phyloP scores from a whole-genome alignment of 2,329 filamentous ascomycete genomes.

The Ambrosiella xylebori region DNA sequence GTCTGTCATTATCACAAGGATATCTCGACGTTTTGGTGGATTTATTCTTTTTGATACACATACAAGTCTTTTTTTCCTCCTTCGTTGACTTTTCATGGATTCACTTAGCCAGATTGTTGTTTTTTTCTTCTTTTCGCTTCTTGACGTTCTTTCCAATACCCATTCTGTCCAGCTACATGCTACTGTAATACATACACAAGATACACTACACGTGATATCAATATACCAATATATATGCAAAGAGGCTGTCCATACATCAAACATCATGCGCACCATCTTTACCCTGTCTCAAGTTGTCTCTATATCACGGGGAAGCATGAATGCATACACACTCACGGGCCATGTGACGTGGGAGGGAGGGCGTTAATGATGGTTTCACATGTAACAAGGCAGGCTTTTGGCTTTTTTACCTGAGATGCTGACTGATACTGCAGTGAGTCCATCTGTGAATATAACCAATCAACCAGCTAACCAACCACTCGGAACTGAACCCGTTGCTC shows the following conservation, averaged over 20 bases:
- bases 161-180: neutral
- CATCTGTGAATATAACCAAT: too few relatives aligned
- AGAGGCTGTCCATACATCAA: neutral
- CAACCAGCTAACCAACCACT: too few relatives aligned
- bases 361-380: neutral
- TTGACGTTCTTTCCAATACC: slow-evolving; percentile 5
- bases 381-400: neutral
- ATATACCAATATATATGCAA: neutral
- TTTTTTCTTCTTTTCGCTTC: slow-evolving; percentile 5
- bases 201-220: too few relatives aligned
- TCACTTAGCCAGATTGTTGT: slow-evolving; percentile 4
- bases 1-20: too few relatives aligned
- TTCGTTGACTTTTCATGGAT: slow-evolving; percentile 5
- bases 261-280: neutral
- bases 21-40: neutral
- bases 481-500: too few relatives aligned
- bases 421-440: too few relatives aligned
- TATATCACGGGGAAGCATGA: neutral
- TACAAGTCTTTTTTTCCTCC: neutral
- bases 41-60: neutral
- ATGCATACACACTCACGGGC: neutral
- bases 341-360: neutral
- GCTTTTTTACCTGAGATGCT: neutral
- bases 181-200: neutral
- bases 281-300: neutral